Evolutionary conservation across 148 eudicot species (phyloP).

Genomic region (Fallopia convolvulus): DNA sequence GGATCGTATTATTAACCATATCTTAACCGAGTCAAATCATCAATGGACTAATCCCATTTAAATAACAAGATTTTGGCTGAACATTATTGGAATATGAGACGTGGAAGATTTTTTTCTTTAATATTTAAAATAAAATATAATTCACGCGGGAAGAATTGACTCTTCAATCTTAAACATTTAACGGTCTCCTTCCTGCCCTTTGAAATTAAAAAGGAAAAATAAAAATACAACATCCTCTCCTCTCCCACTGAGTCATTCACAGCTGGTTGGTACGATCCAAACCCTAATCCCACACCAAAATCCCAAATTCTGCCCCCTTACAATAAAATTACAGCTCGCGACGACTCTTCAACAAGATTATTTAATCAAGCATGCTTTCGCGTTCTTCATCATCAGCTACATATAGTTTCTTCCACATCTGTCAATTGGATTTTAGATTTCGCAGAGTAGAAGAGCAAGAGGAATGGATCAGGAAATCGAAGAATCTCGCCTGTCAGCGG

Average conservation of each 20-base stretch:
- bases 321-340: neutral
- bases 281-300: neutral
- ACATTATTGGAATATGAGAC: neutral
- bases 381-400: neutral
- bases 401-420: neutral
- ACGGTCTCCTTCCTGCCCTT: neutral
- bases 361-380: neutral
- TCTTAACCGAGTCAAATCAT: no score
- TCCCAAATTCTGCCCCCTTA: neutral
- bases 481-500: slow-evolving; percentile 16
- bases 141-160: neutral
- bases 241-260: neutral
- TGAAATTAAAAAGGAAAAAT: no score
- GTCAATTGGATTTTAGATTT: neutral
- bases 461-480: neutral
- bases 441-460: neutral
- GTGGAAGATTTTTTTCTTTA: neutral
- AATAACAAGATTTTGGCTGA: neutral
- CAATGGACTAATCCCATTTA: no score
- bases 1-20: no score
- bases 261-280: neutral
- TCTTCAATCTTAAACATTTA: neutral
- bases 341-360: neutral
- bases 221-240: neutral
- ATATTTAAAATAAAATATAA: neutral